phyloP scores from a whole-genome alignment of 208 protist genomes.

The Acanthamoeba healyi region DNA sequence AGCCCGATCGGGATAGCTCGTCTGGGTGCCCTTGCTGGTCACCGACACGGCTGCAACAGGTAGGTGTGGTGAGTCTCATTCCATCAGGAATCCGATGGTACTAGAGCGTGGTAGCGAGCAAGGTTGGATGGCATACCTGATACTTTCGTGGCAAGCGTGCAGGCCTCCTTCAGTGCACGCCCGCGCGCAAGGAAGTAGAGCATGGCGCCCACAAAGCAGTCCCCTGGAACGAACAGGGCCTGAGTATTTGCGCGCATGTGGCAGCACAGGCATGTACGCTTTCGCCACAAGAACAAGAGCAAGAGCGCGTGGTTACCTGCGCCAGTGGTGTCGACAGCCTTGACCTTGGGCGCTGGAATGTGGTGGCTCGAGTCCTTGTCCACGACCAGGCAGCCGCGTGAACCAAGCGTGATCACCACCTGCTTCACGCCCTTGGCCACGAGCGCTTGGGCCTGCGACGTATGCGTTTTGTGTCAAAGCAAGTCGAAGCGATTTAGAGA shows the following conservation, averaged over 20 bases:
- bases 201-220: constrained; percentile 28
- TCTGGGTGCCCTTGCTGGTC: not conserved
- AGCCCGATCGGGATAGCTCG: not conserved
- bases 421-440: constrained; percentile 14
- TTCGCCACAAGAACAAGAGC: too few relatives aligned
- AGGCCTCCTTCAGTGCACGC: not conserved
- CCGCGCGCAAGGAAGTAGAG: constrained; percentile 17
- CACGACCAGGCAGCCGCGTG: constrained; percentile 15
- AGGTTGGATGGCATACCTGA: not conserved
- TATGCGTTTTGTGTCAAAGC: too few relatives aligned
- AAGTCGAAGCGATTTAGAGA: too few relatives aligned
- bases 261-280: too few relatives aligned
- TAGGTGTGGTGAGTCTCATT: too few relatives aligned
- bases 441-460: not conserved
- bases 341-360: constrained; percentile 16
- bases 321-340: constrained; percentile 21
- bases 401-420: constrained; percentile 5
- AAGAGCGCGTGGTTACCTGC: too few relatives aligned
- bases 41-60: constrained; percentile 34
- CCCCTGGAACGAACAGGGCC: too few relatives aligned
- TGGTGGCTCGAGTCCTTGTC: not conserved
- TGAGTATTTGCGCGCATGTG: too few relatives aligned
- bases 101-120: too few relatives aligned
- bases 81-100: too few relatives aligned
- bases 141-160: not conserved